Evolutionary conservation across 1,139 yeast genomes (phyloP), one percentile per base, ranked within the genome.

Genomic region (Hemisphaericaspora subhashii): DNA sequence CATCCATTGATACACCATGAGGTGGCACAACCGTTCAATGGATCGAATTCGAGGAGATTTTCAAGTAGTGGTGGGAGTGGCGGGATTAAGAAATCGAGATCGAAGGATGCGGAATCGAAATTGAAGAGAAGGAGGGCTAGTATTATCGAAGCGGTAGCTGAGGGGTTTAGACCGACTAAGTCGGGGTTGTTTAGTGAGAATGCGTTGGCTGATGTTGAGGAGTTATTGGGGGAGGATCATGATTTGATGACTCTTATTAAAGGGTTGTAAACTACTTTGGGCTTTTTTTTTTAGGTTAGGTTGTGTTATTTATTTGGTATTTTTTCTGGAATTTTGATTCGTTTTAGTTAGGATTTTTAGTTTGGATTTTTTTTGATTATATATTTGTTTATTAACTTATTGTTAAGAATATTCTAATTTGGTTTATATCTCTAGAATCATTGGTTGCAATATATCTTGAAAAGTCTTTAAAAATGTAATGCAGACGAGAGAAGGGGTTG

Each of bases 141-240:
- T 39, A 73, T 78, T 40, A 84, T 72, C 2, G 90, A 83, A 50
- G 89, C 90, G 2, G 83, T 81, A n/a, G 75, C 79, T 6, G 90
- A 83, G 53, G 89, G 89, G 5, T 67, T 80, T 50, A 66, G 90
- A 45, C 79, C 83, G 11, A 85, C 94, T 1, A 83, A 79, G 50
- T 78, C 79, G 47, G 94, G 94, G 4, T 64, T 85, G 43, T 84
- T 84, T 57, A 81, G 83, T 55, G 90, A 84, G 55, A 78, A 77
- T 45, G 82, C 87, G 1, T 61, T 85, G 51, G 79, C 81, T 8
- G 85, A 82, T 51, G 86, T 84, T 28, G 92, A 84, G 52, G 86
- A 80, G 50, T 66, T 68, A 8, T 57, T 75, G 36, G 77, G 76
- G 15, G 77, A 69, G 36, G 76, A 71, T 49, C 58, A 60, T 40